Conservation (phyloP, 768 basidiomycete species). For the Mycena filopes region DNA sequence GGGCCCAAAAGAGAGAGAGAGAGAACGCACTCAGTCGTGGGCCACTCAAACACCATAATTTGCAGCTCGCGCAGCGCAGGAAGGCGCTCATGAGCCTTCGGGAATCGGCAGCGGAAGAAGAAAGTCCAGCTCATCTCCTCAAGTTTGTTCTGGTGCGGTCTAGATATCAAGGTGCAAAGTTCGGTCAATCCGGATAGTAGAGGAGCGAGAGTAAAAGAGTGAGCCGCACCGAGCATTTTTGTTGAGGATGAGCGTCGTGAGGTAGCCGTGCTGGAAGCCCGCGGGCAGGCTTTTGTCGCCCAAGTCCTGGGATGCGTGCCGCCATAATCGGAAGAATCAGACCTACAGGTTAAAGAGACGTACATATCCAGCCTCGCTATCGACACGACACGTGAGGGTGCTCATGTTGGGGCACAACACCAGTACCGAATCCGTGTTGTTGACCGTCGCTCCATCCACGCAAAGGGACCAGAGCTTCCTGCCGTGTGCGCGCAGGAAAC, state of each 20-base stretch:
- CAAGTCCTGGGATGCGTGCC: neutral
- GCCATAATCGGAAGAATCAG: too few relatives aligned
- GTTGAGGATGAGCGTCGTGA: neutral
- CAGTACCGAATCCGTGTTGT: neutral
- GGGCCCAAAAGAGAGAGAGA: too few relatives aligned
- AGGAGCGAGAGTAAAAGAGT: neutral
- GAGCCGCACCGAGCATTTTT: neutral
- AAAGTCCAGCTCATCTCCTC: neutral
- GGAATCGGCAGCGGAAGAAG: neutral
- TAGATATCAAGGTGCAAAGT: neutral
- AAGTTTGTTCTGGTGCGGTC: too few relatives aligned
- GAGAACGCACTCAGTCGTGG: conserved; percentile 7
- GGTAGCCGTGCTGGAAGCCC: neutral
- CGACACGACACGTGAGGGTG: neutral
- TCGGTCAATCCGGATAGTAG: too few relatives aligned
- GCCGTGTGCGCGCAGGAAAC: conserved; percentile 4
- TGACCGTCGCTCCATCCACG: neutral
- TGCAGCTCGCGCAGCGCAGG: conserved; percentile 10
- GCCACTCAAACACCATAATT: neutral
- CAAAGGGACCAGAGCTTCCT: neutral
- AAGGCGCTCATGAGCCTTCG: neutral
- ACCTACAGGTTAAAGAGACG: neutral
- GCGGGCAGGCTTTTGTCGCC: neutral
- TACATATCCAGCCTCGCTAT: neutral
- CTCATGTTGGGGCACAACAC: conserved; percentile 5